Evolutionary conservation across 495 filamentous ascomycete genomes (phyloP).

Genomic region (Trichoderma gamsii): DNA sequence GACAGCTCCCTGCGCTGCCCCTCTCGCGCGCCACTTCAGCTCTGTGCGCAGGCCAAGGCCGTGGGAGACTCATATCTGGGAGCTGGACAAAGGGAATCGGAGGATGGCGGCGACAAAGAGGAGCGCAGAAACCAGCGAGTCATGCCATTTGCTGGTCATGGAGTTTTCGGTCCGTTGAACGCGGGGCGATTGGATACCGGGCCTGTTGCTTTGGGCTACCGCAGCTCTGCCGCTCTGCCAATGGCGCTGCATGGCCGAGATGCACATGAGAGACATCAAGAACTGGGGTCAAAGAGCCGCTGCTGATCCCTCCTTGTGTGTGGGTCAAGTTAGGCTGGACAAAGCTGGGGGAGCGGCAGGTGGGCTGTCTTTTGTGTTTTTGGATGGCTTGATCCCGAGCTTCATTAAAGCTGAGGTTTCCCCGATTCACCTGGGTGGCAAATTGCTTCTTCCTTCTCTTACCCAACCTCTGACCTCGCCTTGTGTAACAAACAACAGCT

Average conservation of each 20-base stretch:
- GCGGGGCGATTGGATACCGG: neutral
- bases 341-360: neutral
- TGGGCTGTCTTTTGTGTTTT: neutral
- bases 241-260: neutral
- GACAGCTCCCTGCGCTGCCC: constrained; percentile 7
- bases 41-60: constrained; percentile 7
- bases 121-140: neutral
- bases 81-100: neutral
- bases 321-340: neutral
- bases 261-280: constrained; percentile 9
- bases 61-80: neutral
- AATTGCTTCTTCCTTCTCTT: neutral
- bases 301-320: neutral
- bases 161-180: neutral
- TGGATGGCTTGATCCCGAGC: neutral
- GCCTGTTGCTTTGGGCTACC: neutral
- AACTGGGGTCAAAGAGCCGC: constrained; percentile 8
- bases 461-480: neutral
- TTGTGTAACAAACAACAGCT: neutral
- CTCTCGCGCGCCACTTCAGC: constrained; percentile 2
- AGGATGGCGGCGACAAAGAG: neutral
- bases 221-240: neutral
- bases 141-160: neutral
- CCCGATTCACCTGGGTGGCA: neutral
- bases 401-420: neutral